Base-by-base conservation (phyloP, 805 yeast species). In the Torulaspora quercuum region DNA sequence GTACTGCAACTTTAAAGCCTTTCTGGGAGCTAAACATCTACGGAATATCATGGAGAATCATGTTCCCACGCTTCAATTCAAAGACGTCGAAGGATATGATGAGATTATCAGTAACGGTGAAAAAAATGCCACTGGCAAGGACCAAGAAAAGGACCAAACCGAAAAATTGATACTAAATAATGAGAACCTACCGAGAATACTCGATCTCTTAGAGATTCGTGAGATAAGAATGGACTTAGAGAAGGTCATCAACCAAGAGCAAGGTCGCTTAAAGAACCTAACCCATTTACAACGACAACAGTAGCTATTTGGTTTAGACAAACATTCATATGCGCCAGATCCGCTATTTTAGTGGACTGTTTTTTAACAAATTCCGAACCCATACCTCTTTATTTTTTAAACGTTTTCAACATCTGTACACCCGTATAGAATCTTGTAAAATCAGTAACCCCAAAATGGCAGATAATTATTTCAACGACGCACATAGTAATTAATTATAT, bases 1-100 rank as follows among this genome's bases (percentile, higher is more conserved):
- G 12, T 89, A 87, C 64, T 86, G 95, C 56, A 86, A 90, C 57
- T 70, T 80, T 55, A 82, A 82, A 50, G 95, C 95, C 0, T 66
- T 72, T 43, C 57, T 75, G 26, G 96, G 96, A 0, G 82, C 85
- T 4, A 66, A 70, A 44, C 92, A 86, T 54, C 61, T 89, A 42
- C 62, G 69, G 21, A 72, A 71, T 35, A 64, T 89, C 37, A 53
- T 78, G n/a, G 67, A 69, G 17, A 62, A 55, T 10, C 48, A 65
- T 25, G 71, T 72, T 39, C 57, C 76, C 17, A 46, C 53, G 3
- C 51, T 64, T 40, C 49, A 65, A 9, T 53, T 64, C 7, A 43
- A 49, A 3, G 52, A 59, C 7, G 33, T 72, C 19, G 57, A 61
- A 9, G 55, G 63, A 11, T 57, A 48, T 36, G 37, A 57, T n/a